Evolutionary conservation across 2,329 filamentous ascomycete genomes (phyloP).

Genomic region (Fusarium decemcellulare): DNA sequence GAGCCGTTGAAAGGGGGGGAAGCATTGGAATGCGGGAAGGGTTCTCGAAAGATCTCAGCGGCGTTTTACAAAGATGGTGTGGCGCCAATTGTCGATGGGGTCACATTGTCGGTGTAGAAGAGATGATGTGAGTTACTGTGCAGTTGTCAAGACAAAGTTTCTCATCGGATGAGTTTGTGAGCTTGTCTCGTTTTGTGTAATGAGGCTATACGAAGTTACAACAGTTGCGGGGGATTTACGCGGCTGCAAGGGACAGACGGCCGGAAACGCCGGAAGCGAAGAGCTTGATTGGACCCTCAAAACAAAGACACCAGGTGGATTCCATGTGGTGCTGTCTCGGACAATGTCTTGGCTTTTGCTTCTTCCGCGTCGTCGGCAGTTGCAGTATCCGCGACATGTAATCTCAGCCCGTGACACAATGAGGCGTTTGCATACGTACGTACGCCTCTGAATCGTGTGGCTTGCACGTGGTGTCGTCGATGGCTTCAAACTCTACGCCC

Average conservation of each 20-base stretch:
- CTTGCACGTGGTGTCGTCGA: slow-evolving; percentile 13
- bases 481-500: slow-evolving; percentile 25
- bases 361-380: neutral
- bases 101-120: slow-evolving; percentile 2
- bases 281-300: neutral
- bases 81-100: slow-evolving; percentile 25
- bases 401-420: slow-evolving; percentile 3
- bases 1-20: slow-evolving; percentile 22
- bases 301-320: neutral
- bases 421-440: slow-evolving; percentile 6
- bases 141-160: neutral
- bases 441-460: neutral
- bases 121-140: too few species aligned
- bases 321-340: too few species aligned
- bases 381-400: neutral
- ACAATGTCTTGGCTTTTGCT: neutral
- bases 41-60: slow-evolving; percentile 22
- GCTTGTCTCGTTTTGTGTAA: neutral
- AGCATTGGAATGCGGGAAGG: slow-evolving; percentile 38
- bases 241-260: neutral
- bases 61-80: slow-evolving; percentile 5
- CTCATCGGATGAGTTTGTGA: neutral
- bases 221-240: neutral
- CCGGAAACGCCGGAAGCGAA: neutral
- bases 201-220: neutral